phyloP scores from a whole-genome alignment of 1,139 yeast genomes.

The Diutina siamensis region DNA sequence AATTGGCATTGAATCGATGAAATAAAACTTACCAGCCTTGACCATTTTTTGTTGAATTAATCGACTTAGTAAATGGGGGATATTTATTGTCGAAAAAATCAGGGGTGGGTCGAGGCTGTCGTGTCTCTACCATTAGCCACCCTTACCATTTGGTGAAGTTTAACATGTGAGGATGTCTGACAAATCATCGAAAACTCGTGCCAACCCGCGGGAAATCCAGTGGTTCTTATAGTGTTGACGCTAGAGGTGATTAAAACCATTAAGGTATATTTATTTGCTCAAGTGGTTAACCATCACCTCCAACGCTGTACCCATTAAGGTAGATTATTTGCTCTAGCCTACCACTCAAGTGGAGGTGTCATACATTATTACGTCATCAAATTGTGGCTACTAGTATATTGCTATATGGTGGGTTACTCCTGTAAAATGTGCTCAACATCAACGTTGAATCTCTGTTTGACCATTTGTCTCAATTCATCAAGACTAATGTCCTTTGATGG shows the following conservation, averaged over 20 bases:
- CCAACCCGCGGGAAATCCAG: too few species aligned
- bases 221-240: too few species aligned
- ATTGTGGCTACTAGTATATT: too few species aligned
- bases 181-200: too few species aligned
- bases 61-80: too few species aligned
- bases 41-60: background rate
- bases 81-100: background rate
- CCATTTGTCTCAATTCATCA: background rate
- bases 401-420: too few species aligned
- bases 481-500: background rate
- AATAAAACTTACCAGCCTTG: constrained; percentile 2
- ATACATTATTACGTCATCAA: too few species aligned
- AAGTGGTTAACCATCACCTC: too few species aligned
- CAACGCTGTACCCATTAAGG: background rate
- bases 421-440: constrained; percentile 1
- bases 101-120: background rate
- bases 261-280: background rate
- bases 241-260: background rate
- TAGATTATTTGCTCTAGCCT: background rate
- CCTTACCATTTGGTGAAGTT: too few species aligned
- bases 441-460: background rate
- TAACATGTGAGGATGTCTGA: too few species aligned
- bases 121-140: constrained; percentile 3
- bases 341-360: too few species aligned
- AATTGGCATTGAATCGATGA: background rate